These are phyloP conservation scores for Cordyceps cateniannulata DNA, from an alignment of 2,329 filamentous ascomycete species.

Conservation along the genomic window DNA sequence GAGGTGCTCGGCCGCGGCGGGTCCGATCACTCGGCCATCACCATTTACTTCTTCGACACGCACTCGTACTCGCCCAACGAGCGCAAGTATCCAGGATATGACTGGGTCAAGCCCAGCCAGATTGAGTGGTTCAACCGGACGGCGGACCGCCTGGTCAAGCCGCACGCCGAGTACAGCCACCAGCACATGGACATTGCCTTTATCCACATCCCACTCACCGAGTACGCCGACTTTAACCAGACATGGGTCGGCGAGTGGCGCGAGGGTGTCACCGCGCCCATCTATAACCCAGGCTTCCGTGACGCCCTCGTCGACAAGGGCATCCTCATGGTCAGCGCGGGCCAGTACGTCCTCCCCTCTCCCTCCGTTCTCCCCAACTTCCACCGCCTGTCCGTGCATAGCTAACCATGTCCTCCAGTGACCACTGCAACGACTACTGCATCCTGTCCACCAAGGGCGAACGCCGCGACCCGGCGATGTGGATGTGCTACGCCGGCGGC, in stretches of 20 bases:
- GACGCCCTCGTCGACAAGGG: constrained; percentile 82
- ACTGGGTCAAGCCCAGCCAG: constrained; percentile 93
- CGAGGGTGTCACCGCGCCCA: constrained; percentile 80
- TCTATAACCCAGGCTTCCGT: constrained; percentile 87
- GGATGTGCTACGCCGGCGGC: constrained; percentile 98
- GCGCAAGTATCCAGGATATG: constrained; percentile 81
- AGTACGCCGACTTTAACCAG: constrained; percentile 63
- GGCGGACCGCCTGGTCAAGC: constrained; percentile 64
- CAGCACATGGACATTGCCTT: constrained; percentile 95
- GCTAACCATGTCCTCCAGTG: constrained; percentile 40
- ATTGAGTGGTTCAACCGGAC: constrained; percentile 91
- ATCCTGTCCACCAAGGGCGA: constrained; percentile 50
- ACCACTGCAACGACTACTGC: constrained; percentile 97
- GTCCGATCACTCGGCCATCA: constrained; percentile 82
- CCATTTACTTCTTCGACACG: constrained; percentile 90
- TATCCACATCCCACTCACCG: constrained; percentile 92
- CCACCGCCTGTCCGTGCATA: too few species aligned
- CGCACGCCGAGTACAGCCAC: constrained; percentile 78
- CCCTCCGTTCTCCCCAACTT: neutral
- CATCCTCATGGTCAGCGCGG: constrained; percentile 80
- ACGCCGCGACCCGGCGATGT: constrained; percentile 59
- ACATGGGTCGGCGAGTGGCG: constrained; percentile 62
- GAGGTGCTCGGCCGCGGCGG: constrained; percentile 77
- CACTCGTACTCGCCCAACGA: constrained; percentile 91
- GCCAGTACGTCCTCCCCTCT: constrained; percentile 59